Base-by-base conservation (phyloP, 208 protist species). In the Crithidia thermophila region DNA sequence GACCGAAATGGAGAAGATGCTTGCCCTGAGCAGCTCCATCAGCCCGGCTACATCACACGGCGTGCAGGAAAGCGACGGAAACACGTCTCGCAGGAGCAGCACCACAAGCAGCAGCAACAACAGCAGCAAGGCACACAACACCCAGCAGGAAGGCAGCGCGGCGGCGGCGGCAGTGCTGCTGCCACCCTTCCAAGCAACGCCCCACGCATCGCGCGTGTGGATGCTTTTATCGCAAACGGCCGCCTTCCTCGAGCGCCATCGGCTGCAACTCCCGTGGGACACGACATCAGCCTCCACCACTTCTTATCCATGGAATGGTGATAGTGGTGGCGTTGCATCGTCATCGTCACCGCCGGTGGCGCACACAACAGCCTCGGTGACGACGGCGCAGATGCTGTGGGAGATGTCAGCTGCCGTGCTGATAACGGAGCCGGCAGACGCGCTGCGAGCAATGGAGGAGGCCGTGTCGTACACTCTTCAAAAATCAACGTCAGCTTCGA, bases 181-280 rank as follows among this genome's bases (percentile, higher is more conserved):
- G 18, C 60, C 69, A 8, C 34, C 60, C 31, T 34, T 68, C 14
- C 46, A 20, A 3, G 27, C 30, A 5, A 53, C 51, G 25, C 68
- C 68, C 23, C 69, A 75, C 53, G 37, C 61, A 13, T 4, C 60
- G 0, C 69, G 60, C 0, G 69, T 67, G 20, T 75, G 69, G 69
- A 28, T 75, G 45, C 60, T 63, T 1, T 36, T 75, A 3, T 30
- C 42, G 5, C 51, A 61, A 36, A 51, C 68, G 18, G 69, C 61
- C 4, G 36, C 27, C 4, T 61, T 68, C 33, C 9, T 75, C 4
- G 69, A 75, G 36, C 59, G 52, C 1, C 50, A 21, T 27, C 31
- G 27, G 0, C 30, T 75, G 2, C 23, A 40, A 37, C 53, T 68
- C 31, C 60, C 57, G 4, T 67, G 59, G 59, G 59, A 74, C 42